phyloP scores from a whole-genome alignment of 768 basidiomycete species.

The Rhodosporidiobolus sp. region DNA sequence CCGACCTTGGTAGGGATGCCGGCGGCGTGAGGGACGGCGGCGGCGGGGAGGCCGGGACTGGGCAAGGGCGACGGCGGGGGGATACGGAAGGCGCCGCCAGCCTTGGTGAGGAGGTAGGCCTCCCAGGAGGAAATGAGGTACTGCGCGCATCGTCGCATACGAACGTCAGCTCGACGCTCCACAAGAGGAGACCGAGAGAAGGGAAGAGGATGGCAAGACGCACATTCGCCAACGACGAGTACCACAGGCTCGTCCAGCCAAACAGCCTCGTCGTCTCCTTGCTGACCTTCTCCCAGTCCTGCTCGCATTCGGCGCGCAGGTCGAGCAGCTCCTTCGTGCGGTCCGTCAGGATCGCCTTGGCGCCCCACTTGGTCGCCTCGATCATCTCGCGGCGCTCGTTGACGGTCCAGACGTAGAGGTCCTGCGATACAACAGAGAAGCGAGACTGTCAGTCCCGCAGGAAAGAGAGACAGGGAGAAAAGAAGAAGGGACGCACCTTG shows the following conservation, averaged over 20 bases:
- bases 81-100: slow-evolving; percentile 13
- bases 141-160: neutral
- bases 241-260: slow-evolving; percentile 24
- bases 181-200: neutral
- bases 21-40: neutral
- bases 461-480: neutral
- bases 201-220: slow-evolving; percentile 1
- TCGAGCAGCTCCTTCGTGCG: slow-evolving; percentile 46
- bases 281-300: slow-evolving; percentile 31
- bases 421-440: neutral
- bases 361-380: slow-evolving; percentile 61
- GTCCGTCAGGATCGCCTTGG: slow-evolving; percentile 74
- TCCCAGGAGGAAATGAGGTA: slow-evolving; percentile 35
- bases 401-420: slow-evolving; percentile 93
- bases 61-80: slow-evolving; percentile 17
- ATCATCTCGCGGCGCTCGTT: slow-evolving; percentile 60
- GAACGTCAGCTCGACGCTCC: neutral
- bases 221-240: slow-evolving; percentile 28
- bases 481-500: slow-evolving; percentile 32
- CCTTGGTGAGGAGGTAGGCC: slow-evolving; percentile 29
- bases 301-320: slow-evolving; percentile 41
- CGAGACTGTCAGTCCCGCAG: too few relatives aligned
- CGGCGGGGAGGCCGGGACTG: neutral
- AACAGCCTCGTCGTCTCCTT: slow-evolving; percentile 29
- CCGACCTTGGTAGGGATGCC: neutral